Conservation (phyloP, 2,329 filamentous ascomycete species). For the Hymenoscyphus albidus region DNA sequence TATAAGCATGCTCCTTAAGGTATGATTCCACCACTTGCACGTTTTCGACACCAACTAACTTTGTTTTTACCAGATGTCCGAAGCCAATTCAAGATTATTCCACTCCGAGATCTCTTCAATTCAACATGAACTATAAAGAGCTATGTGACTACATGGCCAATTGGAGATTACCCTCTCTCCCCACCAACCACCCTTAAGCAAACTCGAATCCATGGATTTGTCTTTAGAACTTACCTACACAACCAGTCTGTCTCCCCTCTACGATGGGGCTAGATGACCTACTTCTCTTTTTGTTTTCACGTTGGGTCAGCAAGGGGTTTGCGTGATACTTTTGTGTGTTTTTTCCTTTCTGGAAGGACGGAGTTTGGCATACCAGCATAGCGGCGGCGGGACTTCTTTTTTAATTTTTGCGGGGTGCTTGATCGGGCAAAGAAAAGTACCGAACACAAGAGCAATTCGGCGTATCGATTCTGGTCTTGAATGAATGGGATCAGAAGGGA, state of each 20-base stretch:
- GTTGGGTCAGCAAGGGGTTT: background rate
- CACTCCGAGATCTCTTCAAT: conserved; percentile 35
- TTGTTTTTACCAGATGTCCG: conserved; percentile 29
- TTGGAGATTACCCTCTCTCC: background rate
- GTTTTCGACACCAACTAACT: conserved; percentile 14
- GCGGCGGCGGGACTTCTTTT: conserved; percentile 18
- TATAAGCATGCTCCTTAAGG: conserved; percentile 59
- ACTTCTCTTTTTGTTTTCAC: conserved; percentile 7
- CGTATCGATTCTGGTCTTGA: background rate
- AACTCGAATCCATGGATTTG: conserved; percentile 22
- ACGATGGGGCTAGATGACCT: conserved; percentile 3
- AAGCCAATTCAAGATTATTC: conserved; percentile 34
- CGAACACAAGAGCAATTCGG: background rate
- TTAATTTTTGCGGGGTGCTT: background rate
- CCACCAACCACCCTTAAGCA: conserved; percentile 19
- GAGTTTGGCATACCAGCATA: conserved; percentile 33
- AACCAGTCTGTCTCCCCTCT: background rate
- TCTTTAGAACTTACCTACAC: background rate
- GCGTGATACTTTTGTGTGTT: background rate
- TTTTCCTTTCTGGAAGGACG: conserved; percentile 7
- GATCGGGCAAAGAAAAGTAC: background rate
- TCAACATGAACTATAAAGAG: conserved; percentile 32
- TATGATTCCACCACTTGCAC: conserved; percentile 35
- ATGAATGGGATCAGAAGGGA: background rate
- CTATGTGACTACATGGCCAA: conserved; percentile 1